Base-by-base conservation (phyloP, 345 rosid genomes). In the Pistacia atlantica region DNA sequence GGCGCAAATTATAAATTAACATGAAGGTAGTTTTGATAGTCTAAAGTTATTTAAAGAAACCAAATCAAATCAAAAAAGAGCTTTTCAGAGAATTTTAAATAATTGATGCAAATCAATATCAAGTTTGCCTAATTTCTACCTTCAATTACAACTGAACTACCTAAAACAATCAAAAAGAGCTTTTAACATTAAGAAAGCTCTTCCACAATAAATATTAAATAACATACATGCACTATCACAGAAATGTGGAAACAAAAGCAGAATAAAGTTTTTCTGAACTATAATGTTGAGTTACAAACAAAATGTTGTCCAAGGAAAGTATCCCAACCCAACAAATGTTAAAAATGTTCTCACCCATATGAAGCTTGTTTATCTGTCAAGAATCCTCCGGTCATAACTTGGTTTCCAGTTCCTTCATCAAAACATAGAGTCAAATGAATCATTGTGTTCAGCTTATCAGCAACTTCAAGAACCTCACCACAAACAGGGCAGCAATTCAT, bases 371-470 rank as follows among this genome's bases (percentile, higher is more conserved):
- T 95, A 79, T 93, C 99, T 79, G 98, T 95, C 82, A 95, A 86
- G 81, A 95, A 95, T 48, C 98, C 98, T 80, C 98, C 98, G 0
- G 90, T 92, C 98, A 95, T 95, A 63, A 87, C 76, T 85, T 92
- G 94, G 79, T 90, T 91, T 84, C 98, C 98, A 28, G 97, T 93
- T 83, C 98, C 98, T 87, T 93, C 97, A 74, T 95, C 97, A 64
- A 95, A 95, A 83, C 99, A 95, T 13, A 95, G 90, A 65, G 91
- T 90, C 86, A 95, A 82, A 84, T 95, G 99, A 74, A 95, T 87
- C 91, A 95, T 83, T 4, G 91, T 82, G 72, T 90, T 93, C 81
- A 95, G 86, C 87, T 84, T 89, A 84, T 93, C 98, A 83, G 87
- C 82, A 69, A 81, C 79, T 38, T 91, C 88, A 72, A 95, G 91